Percentiles rank a stretch among this genome's conserved stretches.
Conservation (phyloP, 352 stramenopile genomes). For the Globisporangium orthogonon region DNA sequence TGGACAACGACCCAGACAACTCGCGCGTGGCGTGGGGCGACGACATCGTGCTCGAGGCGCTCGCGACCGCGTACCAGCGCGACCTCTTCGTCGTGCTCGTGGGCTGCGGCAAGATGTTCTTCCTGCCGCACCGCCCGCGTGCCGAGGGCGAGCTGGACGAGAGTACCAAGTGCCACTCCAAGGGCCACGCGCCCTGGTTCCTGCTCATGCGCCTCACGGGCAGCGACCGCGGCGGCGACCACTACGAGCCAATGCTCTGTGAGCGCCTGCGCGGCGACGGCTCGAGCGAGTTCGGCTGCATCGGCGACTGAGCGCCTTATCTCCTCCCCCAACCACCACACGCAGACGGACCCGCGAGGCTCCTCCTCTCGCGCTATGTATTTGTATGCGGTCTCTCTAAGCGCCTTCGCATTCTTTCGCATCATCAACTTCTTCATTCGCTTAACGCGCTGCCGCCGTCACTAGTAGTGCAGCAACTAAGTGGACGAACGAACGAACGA, state of each 20-base stretch:
- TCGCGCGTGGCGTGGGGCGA: slow-evolving; percentile 82
- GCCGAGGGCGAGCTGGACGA: slow-evolving; percentile 29
- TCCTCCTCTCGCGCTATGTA: slow-evolving; percentile 9
- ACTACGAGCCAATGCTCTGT: slow-evolving; percentile 87
- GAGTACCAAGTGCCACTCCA: slow-evolving; percentile 48
- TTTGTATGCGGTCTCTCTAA: not conserved
- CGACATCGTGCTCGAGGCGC: slow-evolving; percentile 78
- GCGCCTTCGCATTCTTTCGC: not conserved
- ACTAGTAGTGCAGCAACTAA: not conserved
- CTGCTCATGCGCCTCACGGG: slow-evolving; percentile 84
- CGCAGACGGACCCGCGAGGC: not conserved
- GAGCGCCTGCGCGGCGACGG: slow-evolving; percentile 77
- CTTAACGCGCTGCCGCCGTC: not conserved
- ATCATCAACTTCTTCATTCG: not conserved
- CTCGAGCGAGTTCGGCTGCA: slow-evolving; percentile 78
- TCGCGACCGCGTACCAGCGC: slow-evolving; percentile 82
- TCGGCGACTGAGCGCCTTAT: slow-evolving; percentile 44
- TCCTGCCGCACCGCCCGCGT: slow-evolving; percentile 73
- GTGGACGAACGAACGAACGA: too few species aligned
- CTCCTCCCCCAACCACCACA: not conserved
- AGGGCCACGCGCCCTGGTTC: slow-evolving; percentile 82
- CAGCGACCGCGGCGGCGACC: slow-evolving; percentile 76
- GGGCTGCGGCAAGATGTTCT: slow-evolving; percentile 86
- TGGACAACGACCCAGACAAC: slow-evolving; percentile 77
- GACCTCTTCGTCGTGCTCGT: slow-evolving; percentile 88